Conservation (phyloP, 805 yeast species). For the Kuraishia piskuri region DNA sequence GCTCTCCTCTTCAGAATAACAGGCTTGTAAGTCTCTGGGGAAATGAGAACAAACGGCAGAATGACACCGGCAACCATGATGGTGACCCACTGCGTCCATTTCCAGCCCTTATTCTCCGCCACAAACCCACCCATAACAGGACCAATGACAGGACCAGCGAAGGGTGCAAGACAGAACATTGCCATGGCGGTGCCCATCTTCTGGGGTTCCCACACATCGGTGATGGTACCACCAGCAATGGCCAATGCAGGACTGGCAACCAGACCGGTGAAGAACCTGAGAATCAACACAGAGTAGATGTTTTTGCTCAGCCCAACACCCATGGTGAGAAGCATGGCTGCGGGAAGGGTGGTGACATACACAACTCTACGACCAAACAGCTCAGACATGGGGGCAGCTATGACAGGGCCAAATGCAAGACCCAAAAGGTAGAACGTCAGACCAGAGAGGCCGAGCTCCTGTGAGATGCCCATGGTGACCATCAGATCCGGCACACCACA, state of each 20-base stretch:
- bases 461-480: constrained; percentile 39
- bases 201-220: constrained; percentile 65
- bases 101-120: constrained; percentile 54
- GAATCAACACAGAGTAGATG: constrained; percentile 52
- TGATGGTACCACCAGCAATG: constrained; percentile 76
- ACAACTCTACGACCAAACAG: constrained; percentile 58
- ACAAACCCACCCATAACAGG: constrained; percentile 72
- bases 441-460: constrained; percentile 58
- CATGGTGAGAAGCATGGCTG: constrained; percentile 64
- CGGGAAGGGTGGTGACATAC: constrained; percentile 50
- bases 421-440: constrained; percentile 64
- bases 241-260: constrained; percentile 79
- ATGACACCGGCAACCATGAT: constrained; percentile 58
- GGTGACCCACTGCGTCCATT: constrained; percentile 67
- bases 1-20: constrained; percentile 55
- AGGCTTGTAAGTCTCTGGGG: constrained; percentile 72
- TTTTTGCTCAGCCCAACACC: constrained; percentile 62
- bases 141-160: constrained; percentile 73
- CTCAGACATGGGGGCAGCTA: constrained; percentile 70
- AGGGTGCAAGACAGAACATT: constrained; percentile 70
- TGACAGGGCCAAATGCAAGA: constrained; percentile 60
- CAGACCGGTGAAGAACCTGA: constrained; percentile 68
- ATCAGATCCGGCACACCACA: constrained; percentile 52
- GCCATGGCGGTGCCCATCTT: constrained; percentile 70
- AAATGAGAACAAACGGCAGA: constrained; percentile 32